A percentile compares a stretch with the other conserved stretches of the same genome.
Conservation (phyloP, 441 rosid genomes). For the Metrosideros polymorpha region DNA sequence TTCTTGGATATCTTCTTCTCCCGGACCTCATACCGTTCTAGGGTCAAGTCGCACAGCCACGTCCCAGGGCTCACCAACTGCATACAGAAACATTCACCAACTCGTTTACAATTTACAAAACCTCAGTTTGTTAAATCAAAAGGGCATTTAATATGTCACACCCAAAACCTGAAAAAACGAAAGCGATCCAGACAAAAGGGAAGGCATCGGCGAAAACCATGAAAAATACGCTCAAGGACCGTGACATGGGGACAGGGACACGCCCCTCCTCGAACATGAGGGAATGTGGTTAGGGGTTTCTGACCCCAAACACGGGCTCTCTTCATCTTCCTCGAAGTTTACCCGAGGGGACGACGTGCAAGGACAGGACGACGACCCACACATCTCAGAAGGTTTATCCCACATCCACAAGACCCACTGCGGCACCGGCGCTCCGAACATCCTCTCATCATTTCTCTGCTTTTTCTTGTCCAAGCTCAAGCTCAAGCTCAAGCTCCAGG, state of each 20-base stretch:
- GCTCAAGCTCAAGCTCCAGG: neutral
- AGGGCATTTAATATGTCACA: neutral
- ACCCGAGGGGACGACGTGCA: neutral
- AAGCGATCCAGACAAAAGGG: neutral
- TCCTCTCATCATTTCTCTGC: neutral
- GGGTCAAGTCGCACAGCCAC: slow-evolving; percentile 69
- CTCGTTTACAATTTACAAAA: neutral
- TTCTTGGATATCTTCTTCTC: slow-evolving; percentile 71
- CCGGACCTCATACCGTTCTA: slow-evolving; percentile 65
- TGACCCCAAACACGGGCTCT: neutral
- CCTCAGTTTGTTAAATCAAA: neutral
- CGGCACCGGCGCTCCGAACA: neutral
- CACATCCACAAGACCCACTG: neutral
- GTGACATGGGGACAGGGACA: neutral
- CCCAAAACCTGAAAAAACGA: neutral
- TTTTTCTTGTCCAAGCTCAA: neutral
- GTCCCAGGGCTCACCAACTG: slow-evolving; percentile 69
- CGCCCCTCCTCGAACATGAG: neutral
- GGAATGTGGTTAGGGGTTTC: neutral
- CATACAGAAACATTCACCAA: neutral
- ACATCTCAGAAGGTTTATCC: neutral
- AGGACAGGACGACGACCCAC: neutral
- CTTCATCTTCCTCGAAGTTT: neutral
- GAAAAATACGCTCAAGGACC: neutral
- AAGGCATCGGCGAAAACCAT: neutral